Evolutionary conservation across 2,329 filamentous ascomycete genomes (phyloP), one percentile per base, ranked within the genome.

Genomic region (Colletotrichum gigasporum): DNA sequence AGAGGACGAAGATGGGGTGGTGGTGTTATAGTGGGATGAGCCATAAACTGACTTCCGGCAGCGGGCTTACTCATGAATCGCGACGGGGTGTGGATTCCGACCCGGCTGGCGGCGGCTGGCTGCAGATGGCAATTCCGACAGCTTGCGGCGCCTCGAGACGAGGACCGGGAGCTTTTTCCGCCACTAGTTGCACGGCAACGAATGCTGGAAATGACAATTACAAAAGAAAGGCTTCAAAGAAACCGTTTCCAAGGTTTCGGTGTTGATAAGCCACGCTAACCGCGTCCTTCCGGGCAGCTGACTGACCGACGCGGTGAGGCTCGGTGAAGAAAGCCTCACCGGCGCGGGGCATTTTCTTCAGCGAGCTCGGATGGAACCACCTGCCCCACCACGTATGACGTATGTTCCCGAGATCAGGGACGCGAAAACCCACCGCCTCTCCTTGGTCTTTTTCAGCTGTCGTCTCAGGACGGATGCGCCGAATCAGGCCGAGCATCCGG

Each of bases 1-100:
- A 44, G 39, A 16, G 37, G 45, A 44, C 30, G 16, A 39, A 16
- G 35, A 64, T 54, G 28, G 37, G 56, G 48, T 50, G 48, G 48
- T 62, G 42, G 48, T 65, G 57, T 62, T 62, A 45, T 41, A 51
- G 50, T 65, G 56, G 62, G 48, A 62, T 53, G 55, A 64, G 60
- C 55, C 47, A 55, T 62, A 62, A 64, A 62, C 26, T 45, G 39
- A n/a, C 48, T 34, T 45, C 39, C 60, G 45, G 52, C 32, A n/a
- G 12, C 34, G 32, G 60, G 60, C 60, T 63, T 60, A 63, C 60
- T 54, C 61, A 64, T 54, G 61, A 60, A 41, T 64, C 47, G 55
- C 28, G 12, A 34, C 39, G 39, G 47, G 20, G 4, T 24, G 47
- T 54, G 61, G 61, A 18, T 20, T 53, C 41, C 12, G 12, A 8